phyloP scores from a whole-genome alignment of 2,329 filamentous ascomycete genomes.

The Epichloe bromicola region DNA sequence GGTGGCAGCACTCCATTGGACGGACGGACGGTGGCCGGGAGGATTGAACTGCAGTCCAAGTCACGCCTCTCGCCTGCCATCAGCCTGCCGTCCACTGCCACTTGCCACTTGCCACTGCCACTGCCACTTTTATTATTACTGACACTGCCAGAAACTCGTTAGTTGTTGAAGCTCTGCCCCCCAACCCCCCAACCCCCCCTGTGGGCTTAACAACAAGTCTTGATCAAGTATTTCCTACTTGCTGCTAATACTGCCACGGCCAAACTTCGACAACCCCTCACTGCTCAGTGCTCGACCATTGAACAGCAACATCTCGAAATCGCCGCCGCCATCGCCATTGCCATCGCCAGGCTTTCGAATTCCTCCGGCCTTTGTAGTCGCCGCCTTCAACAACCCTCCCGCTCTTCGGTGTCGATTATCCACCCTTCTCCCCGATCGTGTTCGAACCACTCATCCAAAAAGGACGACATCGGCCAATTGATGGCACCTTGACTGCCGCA shows the following conservation, averaged over 20 bases:
- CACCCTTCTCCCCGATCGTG: neutral
- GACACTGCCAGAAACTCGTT: neutral
- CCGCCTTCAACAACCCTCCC: neutral
- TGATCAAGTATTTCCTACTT: neutral
- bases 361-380: neutral
- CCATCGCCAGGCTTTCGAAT: neutral
- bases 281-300: neutral
- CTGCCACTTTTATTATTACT: neutral
- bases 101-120: neutral
- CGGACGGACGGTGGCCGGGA: no score
- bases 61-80: no score
- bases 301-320: neutral
- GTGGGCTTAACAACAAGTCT: neutral
- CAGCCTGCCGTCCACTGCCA: neutral
- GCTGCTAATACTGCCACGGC: no score
- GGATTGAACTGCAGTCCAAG: no score
- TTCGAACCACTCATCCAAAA: neutral
- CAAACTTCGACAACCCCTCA: neutral
- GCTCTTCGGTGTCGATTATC: constrained; percentile 4
- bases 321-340: neutral
- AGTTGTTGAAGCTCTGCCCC: no score
- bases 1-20: neutral
- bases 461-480: constrained; percentile 3
- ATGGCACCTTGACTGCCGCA: constrained; percentile 6
- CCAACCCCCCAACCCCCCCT: no score